A percentile compares a stretch with the other conserved stretches of the same genome.
Evolutionary conservation across 208 protist species (phyloP).

Genomic region (Porcisia hertigi): DNA sequence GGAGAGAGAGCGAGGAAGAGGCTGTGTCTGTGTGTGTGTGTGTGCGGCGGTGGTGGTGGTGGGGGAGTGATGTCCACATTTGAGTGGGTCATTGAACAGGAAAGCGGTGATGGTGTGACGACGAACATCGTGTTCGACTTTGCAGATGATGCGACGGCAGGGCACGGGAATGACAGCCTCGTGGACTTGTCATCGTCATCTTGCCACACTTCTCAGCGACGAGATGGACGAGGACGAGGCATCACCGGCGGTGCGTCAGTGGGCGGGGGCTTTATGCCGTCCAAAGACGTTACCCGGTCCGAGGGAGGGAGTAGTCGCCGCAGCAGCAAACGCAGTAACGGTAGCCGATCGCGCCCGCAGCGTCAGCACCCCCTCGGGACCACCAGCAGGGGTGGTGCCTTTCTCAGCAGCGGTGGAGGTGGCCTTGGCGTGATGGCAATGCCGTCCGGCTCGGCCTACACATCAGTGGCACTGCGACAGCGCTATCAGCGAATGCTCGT

Average conservation of each 20-base stretch:
- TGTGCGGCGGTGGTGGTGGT: background rate
- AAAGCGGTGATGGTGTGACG: conserved; percentile 33
- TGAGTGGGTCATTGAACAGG: conserved; percentile 51
- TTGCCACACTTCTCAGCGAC: background rate
- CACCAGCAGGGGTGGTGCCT: conserved; percentile 1
- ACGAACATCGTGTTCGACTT: conserved; percentile 42
- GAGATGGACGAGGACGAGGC: conserved; percentile 4
- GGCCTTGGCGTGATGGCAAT: conserved; percentile 13
- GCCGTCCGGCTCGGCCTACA: conserved; percentile 18
- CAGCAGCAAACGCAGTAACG: conserved; percentile 42
- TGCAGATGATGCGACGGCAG: conserved; percentile 9
- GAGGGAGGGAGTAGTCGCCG: conserved; percentile 49
- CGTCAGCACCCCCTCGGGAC: conserved; percentile 11
- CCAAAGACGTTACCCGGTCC: conserved; percentile 15
- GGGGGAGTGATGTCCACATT: conserved; percentile 29
- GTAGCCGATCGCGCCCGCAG: conserved; percentile 9
- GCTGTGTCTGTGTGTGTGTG: background rate
- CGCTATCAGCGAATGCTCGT: conserved; percentile 33
- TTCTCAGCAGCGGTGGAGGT: background rate
- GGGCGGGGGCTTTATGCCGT: background rate
- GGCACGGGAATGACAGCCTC: conserved; percentile 1
- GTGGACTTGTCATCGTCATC: background rate
- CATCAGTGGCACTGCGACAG: conserved; percentile 25
- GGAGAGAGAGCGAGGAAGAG: too few species aligned
- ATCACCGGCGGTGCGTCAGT: background rate